These are phyloP conservation scores for Coemansia sp. DNA, from an alignment of 192 early-diverging fungal species.

Conservation along the genomic window DNA sequence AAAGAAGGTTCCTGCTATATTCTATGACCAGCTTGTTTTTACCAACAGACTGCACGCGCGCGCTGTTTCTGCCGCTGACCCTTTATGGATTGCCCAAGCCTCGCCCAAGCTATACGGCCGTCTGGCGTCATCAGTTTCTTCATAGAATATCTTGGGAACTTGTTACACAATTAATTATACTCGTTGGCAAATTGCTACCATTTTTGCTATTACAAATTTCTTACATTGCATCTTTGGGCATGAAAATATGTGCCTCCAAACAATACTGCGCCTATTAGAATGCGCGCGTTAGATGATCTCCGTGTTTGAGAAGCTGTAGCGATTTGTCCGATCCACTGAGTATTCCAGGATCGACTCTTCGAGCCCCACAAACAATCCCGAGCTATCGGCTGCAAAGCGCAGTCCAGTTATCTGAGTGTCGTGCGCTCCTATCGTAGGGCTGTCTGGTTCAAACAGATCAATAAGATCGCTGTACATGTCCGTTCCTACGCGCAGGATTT, in stretches of 20 bases:
- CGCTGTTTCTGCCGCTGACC: constrained; percentile 75
- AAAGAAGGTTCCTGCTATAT: constrained; percentile 72
- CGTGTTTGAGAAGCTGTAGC: constrained; percentile 80
- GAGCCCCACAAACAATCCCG: constrained; percentile 84
- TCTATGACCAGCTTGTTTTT: constrained; percentile 90
- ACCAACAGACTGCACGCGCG: constrained; percentile 90
- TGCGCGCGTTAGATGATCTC: constrained; percentile 61
- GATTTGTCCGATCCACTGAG: constrained; percentile 71
- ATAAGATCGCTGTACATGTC: background rate
- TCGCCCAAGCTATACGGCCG: constrained; percentile 73
- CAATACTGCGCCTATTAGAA: too few species aligned
- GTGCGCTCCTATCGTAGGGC: constrained; percentile 12
- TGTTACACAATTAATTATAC: background rate
- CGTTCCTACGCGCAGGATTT: constrained; percentile 72
- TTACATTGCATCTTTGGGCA: background rate
- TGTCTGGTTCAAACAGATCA: constrained; percentile 18
- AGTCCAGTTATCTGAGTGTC: constrained; percentile 87
- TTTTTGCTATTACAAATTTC: background rate
- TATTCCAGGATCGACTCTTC: constrained; percentile 83
- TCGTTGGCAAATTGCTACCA: background rate
- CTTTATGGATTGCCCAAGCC: constrained; percentile 76
- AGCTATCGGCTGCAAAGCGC: constrained; percentile 78
- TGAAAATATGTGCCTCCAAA: background rate
- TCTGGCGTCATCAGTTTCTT: background rate
- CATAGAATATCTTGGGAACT: background rate